A percentile compares a stretch with the other conserved stretches of the same genome.
These are phyloP conservation scores for Barnettozyma populi DNA, from an alignment of 805 yeast genomes.

Conservation along the genomic window DNA sequence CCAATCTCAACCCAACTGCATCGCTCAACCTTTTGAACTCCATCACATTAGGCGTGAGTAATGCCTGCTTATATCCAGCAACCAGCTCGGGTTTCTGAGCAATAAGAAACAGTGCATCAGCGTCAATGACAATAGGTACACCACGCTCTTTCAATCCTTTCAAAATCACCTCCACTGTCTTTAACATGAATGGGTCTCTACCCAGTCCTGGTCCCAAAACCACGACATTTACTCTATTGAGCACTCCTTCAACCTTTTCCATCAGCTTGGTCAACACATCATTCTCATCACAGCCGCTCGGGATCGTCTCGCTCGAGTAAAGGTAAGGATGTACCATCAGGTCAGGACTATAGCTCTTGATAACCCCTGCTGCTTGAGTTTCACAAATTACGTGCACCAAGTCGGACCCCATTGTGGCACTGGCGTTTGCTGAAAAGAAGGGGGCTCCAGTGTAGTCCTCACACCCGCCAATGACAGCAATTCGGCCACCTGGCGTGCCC, in stretches of 20 bases:
- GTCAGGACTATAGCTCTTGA: slow-evolving; percentile 86
- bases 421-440: slow-evolving; percentile 79
- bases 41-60: slow-evolving; percentile 84
- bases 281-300: slow-evolving; percentile 8
- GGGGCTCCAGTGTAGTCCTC: slow-evolving; percentile 98
- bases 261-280: slow-evolving; percentile 39
- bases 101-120: slow-evolving; percentile 76
- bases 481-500: slow-evolving; percentile 67
- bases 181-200: slow-evolving; percentile 64
- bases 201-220: slow-evolving; percentile 96
- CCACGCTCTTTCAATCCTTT: slow-evolving; percentile 45
- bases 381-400: slow-evolving; percentile 90
- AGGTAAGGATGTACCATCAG: slow-evolving; percentile 94
- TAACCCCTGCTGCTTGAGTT: slow-evolving; percentile 65
- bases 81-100: slow-evolving; percentile 52
- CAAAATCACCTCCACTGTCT: slow-evolving; percentile 52
- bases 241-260: slow-evolving; percentile 48
- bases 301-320: slow-evolving; percentile 35
- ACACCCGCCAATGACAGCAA: slow-evolving; percentile 89
- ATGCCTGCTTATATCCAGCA: slow-evolving; percentile 50
- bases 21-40: slow-evolving; percentile 70
- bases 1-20: slow-evolving; percentile 32
- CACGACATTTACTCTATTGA: slow-evolving; percentile 70
- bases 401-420: slow-evolving; percentile 83
- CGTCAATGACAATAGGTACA: slow-evolving; percentile 80